Evolutionary conservation across 345 rosid species (phyloP).

Genomic region (Euclidium syriacum): DNA sequence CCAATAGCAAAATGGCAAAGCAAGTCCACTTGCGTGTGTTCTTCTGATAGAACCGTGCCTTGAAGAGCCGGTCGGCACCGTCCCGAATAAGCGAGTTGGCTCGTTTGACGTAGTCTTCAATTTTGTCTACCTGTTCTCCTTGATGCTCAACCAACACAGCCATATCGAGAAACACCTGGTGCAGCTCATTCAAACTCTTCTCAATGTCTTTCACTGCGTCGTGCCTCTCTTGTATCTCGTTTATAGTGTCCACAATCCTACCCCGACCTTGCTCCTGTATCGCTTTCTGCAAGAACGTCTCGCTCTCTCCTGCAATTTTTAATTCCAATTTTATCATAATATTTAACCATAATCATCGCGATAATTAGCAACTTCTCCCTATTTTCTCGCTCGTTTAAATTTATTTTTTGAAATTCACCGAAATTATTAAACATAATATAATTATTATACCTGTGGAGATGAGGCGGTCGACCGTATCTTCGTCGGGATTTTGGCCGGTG

Average conservation of each 20-base stretch:
- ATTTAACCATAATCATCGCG: not conserved
- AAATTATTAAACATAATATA: not conserved
- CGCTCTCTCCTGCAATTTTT: conserved; percentile 66
- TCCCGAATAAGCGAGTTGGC: conserved; percentile 56
- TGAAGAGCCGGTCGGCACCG: conserved; percentile 44
- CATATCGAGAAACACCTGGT: conserved; percentile 86
- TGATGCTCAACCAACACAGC: conserved; percentile 63
- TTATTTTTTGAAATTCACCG: not conserved
- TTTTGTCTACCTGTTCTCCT: conserved; percentile 66
- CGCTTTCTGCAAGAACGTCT: conserved; percentile 78
- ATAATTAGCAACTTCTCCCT: not conserved
- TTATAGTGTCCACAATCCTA: conserved; percentile 58
- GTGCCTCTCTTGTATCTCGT: conserved; percentile 80
- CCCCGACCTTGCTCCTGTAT: conserved; percentile 93
- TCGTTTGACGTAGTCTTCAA: conserved; percentile 60
- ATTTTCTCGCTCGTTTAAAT: not conserved
- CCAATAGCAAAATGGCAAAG: conserved; percentile 49
- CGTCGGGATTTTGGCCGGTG: conserved; percentile 90
- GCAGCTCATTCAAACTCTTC: conserved; percentile 71
- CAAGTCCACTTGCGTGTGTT: conserved; percentile 82
- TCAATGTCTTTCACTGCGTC: conserved; percentile 84
- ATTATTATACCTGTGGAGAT: conserved; percentile 69
- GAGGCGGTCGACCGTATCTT: conserved; percentile 61
- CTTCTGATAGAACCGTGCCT: conserved; percentile 60
- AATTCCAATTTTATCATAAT: not conserved